These are phyloP conservation scores for Casuarina glauca DNA, from an alignment of 306 rosid genomes.

Conservation along the genomic window DNA sequence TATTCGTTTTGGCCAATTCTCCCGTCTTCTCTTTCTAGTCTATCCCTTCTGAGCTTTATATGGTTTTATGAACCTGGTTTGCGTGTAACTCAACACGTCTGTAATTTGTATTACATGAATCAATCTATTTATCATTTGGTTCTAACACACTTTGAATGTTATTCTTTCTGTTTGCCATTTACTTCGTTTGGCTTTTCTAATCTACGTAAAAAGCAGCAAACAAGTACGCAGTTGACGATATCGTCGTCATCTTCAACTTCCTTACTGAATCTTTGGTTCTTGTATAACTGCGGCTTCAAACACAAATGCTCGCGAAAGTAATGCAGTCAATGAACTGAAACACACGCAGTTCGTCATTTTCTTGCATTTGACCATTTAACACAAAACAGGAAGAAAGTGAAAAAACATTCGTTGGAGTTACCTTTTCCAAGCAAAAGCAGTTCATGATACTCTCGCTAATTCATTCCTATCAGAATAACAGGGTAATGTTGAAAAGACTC, in stretches of 20 bases:
- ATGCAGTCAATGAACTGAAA: neutral
- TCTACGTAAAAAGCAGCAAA: neutral
- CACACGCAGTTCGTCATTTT: neutral
- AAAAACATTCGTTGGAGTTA: neutral
- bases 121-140: neutral
- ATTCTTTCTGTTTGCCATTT: neutral
- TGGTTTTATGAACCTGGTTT: neutral
- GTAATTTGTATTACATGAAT: neutral
- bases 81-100: neutral
- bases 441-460: neutral
- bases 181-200: neutral
- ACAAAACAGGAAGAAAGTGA: neutral
- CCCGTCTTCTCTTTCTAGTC: neutral
- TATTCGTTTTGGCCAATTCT: slow-evolving; percentile 8
- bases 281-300: neutral
- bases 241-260: neutral
- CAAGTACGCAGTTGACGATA: neutral
- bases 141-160: no score
- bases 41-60: slow-evolving; percentile 78
- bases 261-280: neutral
- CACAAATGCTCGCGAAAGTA: neutral
- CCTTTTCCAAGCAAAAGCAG: neutral
- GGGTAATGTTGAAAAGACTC: no score
- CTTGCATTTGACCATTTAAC: neutral
- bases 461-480: neutral